Evolutionary conservation across 1,284 basidiomycete genomes (phyloP), one percentile per base, ranked within the genome.

Genomic region (Cutaneotrichosporon arboriforme): DNA sequence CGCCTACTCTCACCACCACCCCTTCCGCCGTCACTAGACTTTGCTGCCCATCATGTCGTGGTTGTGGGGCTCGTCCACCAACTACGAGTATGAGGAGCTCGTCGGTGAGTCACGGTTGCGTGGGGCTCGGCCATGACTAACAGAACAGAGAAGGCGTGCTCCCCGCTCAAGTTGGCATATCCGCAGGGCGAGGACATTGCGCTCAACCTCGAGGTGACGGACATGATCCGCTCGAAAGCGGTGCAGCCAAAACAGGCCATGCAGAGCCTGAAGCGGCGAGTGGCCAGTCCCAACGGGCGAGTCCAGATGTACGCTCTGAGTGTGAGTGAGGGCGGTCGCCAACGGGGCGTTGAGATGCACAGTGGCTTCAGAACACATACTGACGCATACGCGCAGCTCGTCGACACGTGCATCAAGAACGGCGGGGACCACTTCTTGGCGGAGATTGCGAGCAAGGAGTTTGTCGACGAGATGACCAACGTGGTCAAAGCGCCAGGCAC

Each of bases 341-440:
- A n/a, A n/a, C n/a, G n/a, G n/a, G n/a, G n/a, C n/a, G n/a, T n/a
- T 41, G 14, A 10, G 9, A 2, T 10, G 8, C 9, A n/a, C n/a
- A n/a, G n/a, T n/a, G n/a, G n/a, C n/a, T n/a, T n/a, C n/a, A n/a
- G n/a, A n/a, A n/a, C n/a, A n/a, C n/a, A n/a, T n/a, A 31, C 26
- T 31, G 26, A 31, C 26, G 26, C 26, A n/a, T n/a, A n/a, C 26
- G 7, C 10, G 13, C 60, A 92, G 88, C 79, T 97, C 46, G 85
- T 89, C 47, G 96, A 98, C 76, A 81, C 87, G 12, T 96, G 91
- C 66, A 83, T 98, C 75, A 99, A 99, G 84, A 99, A 99, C 67
- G 91, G 91, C 10, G 96, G 96, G 0, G 91, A 97, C 62, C 84
- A 85, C 51, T 98, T 99, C 67, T 77, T 98, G 42, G 74, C 74